Base-by-base conservation (phyloP, 2,329 filamentous ascomycete genomes). In the Aspergillus jensenii region DNA sequence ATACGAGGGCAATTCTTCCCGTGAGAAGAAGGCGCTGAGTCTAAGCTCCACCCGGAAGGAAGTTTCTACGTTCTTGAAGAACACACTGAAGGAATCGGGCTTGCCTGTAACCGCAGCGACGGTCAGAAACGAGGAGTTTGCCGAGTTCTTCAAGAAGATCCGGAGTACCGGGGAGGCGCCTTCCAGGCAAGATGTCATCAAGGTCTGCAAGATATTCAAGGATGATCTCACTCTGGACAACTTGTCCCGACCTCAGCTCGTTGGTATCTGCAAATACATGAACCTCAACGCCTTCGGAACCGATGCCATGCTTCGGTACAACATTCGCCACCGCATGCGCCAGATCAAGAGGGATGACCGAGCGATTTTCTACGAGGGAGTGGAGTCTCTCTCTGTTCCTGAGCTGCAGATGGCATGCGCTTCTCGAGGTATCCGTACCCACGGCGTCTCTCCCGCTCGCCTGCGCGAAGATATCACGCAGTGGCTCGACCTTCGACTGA, bases 281-380 rank as follows among this genome's bases (percentile, higher is more conserved):
- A 97, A 96, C 78, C 85, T 99, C 56, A 95, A 93, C 79, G 93
- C 92, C 0, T 97, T 98, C 69, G 95, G 95, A 64, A 98, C 95
- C 21, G 95, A 99, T 77, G 91, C 92, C 76, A 96, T 99, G 90
- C 87, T 99, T 52, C 90, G 95, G 55, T 99, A 99, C 79, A 92
- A 96, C 74, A 87, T 99, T 69, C 91, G 95, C 58, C 93, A 98
- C 78, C 90, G 93, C 62, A 99, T 99, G 95, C 87, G 93, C 68
- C 95, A 99, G 78, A 98, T 98, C 82, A 99, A 99, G 87, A 89
- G 93, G 62, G 95, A 99, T 71, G 95, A 99, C 78, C 88, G 88
- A 65, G 92, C 93, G 62, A 99, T 99, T 72, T 90, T 87, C 74
- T 96, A 89, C 71, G 95, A 99, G 77, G 93, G 95, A 35, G 89